Evolutionary conservation across 495 filamentous ascomycete genomes (phyloP).

Genomic region (Hypomontagnella monticulosa): DNA sequence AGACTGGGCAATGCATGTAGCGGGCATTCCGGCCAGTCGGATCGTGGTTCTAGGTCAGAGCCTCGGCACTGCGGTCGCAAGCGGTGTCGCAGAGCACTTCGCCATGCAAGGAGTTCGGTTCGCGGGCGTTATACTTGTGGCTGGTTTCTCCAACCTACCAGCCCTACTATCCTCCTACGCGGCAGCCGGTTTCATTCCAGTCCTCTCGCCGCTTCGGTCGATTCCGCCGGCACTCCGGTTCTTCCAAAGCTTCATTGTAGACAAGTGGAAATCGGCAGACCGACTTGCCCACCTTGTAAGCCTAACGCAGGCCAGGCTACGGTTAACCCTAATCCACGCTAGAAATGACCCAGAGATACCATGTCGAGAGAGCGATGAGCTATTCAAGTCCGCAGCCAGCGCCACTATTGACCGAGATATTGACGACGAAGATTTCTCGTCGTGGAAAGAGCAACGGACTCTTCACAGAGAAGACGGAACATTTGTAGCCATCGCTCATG

Average conservation of each 20-base stretch:
- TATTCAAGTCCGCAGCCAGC: constrained; percentile 63
- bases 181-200: constrained; percentile 77
- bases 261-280: constrained; percentile 62
- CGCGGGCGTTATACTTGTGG: constrained; percentile 77
- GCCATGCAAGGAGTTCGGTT: constrained; percentile 59
- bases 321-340: constrained; percentile 79
- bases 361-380: constrained; percentile 65
- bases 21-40: constrained; percentile 69
- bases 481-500: constrained; percentile 52
- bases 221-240: constrained; percentile 56
- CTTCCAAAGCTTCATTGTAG: constrained; percentile 56
- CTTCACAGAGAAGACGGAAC: constrained; percentile 50
- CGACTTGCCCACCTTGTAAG: constrained; percentile 56
- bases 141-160: constrained; percentile 79
- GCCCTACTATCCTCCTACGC: constrained; percentile 70
- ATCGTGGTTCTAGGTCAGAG: constrained; percentile 90
- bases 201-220: constrained; percentile 74
- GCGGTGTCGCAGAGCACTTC: constrained; percentile 76
- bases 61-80: constrained; percentile 85
- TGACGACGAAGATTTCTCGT: constrained; percentile 44
- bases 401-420: constrained; percentile 53
- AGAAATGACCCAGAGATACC: constrained; percentile 81
- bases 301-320: constrained; percentile 62
- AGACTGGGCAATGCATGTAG: constrained; percentile 72
- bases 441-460: constrained; percentile 54